Base-by-base conservation (phyloP, 139 green algal genomes). In the Gonium pectorale region DNA sequence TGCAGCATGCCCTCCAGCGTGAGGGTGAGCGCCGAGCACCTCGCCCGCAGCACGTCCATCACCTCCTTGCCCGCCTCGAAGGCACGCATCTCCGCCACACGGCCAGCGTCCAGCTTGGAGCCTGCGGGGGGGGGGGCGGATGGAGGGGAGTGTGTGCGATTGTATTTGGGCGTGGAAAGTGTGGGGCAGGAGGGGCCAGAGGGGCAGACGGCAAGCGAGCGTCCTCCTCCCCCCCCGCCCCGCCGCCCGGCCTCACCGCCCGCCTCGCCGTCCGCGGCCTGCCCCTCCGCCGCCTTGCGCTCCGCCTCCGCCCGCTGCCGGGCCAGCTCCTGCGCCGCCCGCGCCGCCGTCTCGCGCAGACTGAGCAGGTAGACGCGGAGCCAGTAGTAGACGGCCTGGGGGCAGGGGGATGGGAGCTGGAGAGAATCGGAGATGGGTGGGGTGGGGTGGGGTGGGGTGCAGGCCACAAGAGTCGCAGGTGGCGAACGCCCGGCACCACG, bases 351-450 rank as follows among this genome's bases (percentile, higher is more conserved):
- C 59, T 97, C 95, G 33, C 94, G 90, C 70, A 94, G 89, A 64
- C 90, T 87, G 9, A 98, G 86, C 80, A 99, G 87, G 67, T 91
- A 93, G 27, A 95, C 94, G 52, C 97, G 95, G 73, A 99, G 90
- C 56, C 90, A 90, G 89, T 96, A 98, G 92, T 99, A 99, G 24
- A 99, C 69, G 11, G 94, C 91, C 94, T 99, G 96, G 7, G 94
- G 89, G 59, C 15, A 67, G 59, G 29, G 87, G 7, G 91, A 17
- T 26, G 49, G 49, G 13, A 56, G 49, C 13, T 56, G 49, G 49
- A 17, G 13, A 56, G 49, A 17, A 17, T 26, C 13, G 49, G 13
- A 56, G 49, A 17, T 56, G 17, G 49, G 49, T 56, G 17, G 49
- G 49, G 49, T 13, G 17, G 49, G 17, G 49, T 26, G 13, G 49